Evolutionary conservation across 1,139 yeast species (phyloP).

Genomic region (Blastobotrys indianensis): DNA sequence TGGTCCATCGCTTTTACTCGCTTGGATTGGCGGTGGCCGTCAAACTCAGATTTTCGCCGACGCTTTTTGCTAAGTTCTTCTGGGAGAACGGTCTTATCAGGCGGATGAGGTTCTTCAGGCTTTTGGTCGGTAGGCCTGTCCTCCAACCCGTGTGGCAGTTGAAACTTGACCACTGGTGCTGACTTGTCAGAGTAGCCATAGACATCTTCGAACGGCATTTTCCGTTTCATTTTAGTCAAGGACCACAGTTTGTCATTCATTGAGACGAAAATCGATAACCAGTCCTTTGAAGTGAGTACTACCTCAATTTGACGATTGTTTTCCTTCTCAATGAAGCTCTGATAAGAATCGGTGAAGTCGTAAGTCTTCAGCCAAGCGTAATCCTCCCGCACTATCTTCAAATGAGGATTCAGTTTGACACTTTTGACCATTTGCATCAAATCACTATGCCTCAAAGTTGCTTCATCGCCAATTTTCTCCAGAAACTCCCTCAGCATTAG

Average conservation of each 20-base stretch:
- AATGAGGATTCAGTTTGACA: slow-evolving; percentile 12
- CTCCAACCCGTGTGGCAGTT: slow-evolving; percentile 21
- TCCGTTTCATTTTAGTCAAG: slow-evolving; percentile 19
- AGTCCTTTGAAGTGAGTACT: slow-evolving; percentile 23
- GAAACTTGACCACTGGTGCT: slow-evolving; percentile 20
- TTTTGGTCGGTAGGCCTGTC: slow-evolving; percentile 1
- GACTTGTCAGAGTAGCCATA: slow-evolving; percentile 22
- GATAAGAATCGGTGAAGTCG: slow-evolving; percentile 2
- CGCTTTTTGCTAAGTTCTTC: slow-evolving; percentile 5
- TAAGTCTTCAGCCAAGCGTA: slow-evolving; percentile 19
- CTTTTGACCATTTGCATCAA: slow-evolving; percentile 15
- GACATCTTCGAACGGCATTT: slow-evolving; percentile 23
- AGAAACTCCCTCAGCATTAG: slow-evolving; percentile 25
- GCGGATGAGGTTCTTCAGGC: neutral
- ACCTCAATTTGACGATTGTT: slow-evolving; percentile 17
- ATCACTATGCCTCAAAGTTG: slow-evolving; percentile 16
- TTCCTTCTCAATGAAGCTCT: slow-evolving; percentile 6
- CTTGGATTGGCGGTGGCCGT: slow-evolving; percentile 24
- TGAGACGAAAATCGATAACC: slow-evolving; percentile 24
- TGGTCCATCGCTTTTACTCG: slow-evolving; percentile 28
- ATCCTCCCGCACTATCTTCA: slow-evolving; percentile 10
- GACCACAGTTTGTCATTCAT: slow-evolving; percentile 22
- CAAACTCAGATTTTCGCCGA: slow-evolving; percentile 8
- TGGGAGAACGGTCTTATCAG: no score
- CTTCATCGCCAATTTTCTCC: slow-evolving; percentile 24